Conservation (phyloP, 495 filamentous ascomycete genomes). For the Aspergillus sclerotioniger region DNA sequence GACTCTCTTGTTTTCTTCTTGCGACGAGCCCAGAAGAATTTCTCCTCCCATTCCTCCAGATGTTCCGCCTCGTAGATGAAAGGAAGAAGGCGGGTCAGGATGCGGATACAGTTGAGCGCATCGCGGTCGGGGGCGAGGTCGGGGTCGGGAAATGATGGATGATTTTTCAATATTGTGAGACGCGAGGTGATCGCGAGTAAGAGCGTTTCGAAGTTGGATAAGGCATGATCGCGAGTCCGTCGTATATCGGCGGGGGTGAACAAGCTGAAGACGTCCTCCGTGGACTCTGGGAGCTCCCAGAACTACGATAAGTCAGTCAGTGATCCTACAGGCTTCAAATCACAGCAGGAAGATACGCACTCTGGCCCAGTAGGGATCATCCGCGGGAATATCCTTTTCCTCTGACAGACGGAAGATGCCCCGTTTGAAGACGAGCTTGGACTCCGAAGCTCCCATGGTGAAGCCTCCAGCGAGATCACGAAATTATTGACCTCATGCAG, state of each 20-base stretch:
- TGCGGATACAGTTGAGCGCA: slow-evolving; percentile 88
- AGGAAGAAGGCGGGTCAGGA: slow-evolving; percentile 87
- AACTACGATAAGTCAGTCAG: slow-evolving; percentile 58
- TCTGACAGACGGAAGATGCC: slow-evolving; percentile 97
- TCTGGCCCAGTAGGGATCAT: slow-evolving; percentile 91
- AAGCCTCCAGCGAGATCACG: slow-evolving; percentile 23
- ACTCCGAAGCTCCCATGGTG: slow-evolving; percentile 95
- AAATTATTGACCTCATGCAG: slow-evolving; percentile 30
- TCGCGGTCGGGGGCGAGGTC: slow-evolving; percentile 88
- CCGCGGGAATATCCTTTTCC: slow-evolving; percentile 78
- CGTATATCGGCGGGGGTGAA: slow-evolving; percentile 94
- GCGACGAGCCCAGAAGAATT: slow-evolving; percentile 85
- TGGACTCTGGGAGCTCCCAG: slow-evolving; percentile 95
- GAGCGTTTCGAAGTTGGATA: slow-evolving; percentile 89
- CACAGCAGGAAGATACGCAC: slow-evolving; percentile 41
- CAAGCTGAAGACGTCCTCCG: slow-evolving; percentile 94
- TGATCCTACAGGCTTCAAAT: slow-evolving; percentile 9
- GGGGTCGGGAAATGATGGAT: slow-evolving; percentile 84
- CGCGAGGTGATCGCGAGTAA: slow-evolving; percentile 78
- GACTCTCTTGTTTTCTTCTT: slow-evolving; percentile 56
- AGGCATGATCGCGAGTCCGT: slow-evolving; percentile 78
- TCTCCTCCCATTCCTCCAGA: slow-evolving; percentile 82
- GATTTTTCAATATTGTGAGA: slow-evolving; percentile 76
- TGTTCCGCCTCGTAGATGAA: slow-evolving; percentile 91
- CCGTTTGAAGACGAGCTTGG: slow-evolving; percentile 98